Base-by-base conservation (phyloP, 2,329 filamentous ascomycete species). In the Alternaria ventricosa region DNA sequence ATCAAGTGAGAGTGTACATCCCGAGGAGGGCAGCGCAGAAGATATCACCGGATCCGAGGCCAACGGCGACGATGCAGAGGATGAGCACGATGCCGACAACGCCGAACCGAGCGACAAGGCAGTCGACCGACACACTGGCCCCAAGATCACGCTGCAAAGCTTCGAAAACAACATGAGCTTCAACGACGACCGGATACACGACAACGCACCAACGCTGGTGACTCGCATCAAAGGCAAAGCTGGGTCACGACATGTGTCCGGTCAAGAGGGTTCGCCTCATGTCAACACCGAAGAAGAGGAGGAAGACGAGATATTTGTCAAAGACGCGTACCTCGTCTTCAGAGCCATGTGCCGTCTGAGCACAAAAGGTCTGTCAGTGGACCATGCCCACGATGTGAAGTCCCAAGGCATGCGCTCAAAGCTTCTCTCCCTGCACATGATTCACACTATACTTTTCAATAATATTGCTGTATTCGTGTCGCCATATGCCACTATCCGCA, bases 341-440 rank as follows among this genome's bases (percentile, higher is more conserved):
- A 89, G 96, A 30, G 97, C 96, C 4, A 96, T 99, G 83, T 99
- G 96, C 85, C 97, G 97, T 81, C 85, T 99, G 49, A 97, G 95
- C 63, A 97, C 95, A 66, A 99, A 99, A 79, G 84, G 94, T 44
- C 85, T 99, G 25, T 89, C 92, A 9, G 89, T 94, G 3, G 96
- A 99, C 66, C 94, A 98, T 79, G 89, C 97, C 20, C 94, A 95
- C 74, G 96, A 99, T 75, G 83, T 97, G 55, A 94, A 93, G 60
- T 95, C 94, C 18, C 94, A 97, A 76, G 93, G 95, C 41, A 99
- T 99, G 95, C 90, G 96, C 64, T 97, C 95, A 3, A 99, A 99
- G 81, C 86, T 99, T 55, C 88, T 99, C 66, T 97, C 96, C 15
- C 87, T 99, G 60, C 94, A 99, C 79, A 90, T 98, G 65, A 96